These are phyloP conservation scores for Vigna trinervia DNA, from an alignment of 306 rosid species.

Conservation along the genomic window DNA sequence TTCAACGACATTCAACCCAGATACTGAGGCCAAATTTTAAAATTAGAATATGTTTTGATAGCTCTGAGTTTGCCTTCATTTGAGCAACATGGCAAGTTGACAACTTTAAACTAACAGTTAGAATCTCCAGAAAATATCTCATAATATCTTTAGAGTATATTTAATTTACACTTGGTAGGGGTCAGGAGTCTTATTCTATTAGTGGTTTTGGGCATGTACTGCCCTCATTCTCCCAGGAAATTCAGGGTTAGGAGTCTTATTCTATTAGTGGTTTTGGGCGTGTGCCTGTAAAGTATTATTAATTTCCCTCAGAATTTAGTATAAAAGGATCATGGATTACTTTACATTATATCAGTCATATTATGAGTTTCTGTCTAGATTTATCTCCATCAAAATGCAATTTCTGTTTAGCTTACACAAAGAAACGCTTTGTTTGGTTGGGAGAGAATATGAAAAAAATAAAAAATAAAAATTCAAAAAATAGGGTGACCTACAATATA, in stretches of 20 bases:
- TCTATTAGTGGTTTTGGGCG: constrained; percentile 9
- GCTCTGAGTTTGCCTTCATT: constrained; percentile 4
- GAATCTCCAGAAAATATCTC: neutral
- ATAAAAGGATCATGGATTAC: neutral
- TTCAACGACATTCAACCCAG: constrained; percentile 11
- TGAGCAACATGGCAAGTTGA: constrained; percentile 16
- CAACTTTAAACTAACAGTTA: neutral
- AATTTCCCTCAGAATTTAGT: neutral
- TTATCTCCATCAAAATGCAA: constrained; percentile 17
- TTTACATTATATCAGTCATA: neutral
- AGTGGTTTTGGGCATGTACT: no score
- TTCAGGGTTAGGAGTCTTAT: constrained; percentile 14
- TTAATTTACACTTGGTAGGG: neutral
- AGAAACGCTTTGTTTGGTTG: neutral
- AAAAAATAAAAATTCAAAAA: neutral
- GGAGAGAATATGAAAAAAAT: neutral
- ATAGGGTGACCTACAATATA: no score
- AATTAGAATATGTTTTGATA: constrained; percentile 10
- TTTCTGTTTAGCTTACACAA: neutral
- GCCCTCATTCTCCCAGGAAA: neutral
- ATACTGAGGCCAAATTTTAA: neutral
- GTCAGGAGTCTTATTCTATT: neutral
- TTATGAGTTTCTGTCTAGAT: constrained; percentile 8
- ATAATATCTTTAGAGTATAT: neutral
- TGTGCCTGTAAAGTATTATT: neutral